phyloP scores from a whole-genome alignment of 306 rosid species.

The Castanea crenata region DNA sequence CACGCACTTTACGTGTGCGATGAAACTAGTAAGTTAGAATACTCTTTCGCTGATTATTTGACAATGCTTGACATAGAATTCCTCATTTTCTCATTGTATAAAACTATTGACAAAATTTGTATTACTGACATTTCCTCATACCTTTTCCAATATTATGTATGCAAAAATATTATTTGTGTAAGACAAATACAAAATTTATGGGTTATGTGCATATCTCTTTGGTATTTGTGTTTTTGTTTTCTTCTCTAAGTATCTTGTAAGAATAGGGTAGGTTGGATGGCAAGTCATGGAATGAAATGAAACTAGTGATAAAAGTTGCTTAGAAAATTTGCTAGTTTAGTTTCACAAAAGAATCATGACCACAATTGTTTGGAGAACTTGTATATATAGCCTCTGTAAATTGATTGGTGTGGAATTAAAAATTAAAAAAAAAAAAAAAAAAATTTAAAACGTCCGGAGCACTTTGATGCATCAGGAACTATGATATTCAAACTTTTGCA shows the following conservation, averaged over 20 bases:
- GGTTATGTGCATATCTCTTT: too few species aligned
- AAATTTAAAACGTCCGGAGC: neutral
- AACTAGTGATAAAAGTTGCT: neutral
- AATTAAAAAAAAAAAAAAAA: neutral
- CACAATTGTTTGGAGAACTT: neutral
- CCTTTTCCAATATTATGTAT: too few species aligned
- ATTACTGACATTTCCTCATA: too few species aligned
- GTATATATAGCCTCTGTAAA: neutral
- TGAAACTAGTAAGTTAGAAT: too few species aligned
- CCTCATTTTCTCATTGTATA: too few species aligned
- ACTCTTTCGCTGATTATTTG: too few species aligned
- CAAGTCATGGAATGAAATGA: neutral
- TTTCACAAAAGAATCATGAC: neutral
- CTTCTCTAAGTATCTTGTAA: too few species aligned
- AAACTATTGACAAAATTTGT: too few species aligned
- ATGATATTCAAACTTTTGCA: neutral
- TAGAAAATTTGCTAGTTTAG: neutral
- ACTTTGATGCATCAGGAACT: neutral
- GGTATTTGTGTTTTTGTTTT: too few species aligned
- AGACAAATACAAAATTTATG: too few species aligned
- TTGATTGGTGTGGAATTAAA: neutral
- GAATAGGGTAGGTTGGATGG: neutral
- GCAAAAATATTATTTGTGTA: too few species aligned
- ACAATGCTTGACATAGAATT: too few species aligned
- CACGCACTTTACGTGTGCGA: fast-evolving